Conservation (phyloP, 495 filamentous ascomycete genomes). For the Xylaria telfairii region DNA sequence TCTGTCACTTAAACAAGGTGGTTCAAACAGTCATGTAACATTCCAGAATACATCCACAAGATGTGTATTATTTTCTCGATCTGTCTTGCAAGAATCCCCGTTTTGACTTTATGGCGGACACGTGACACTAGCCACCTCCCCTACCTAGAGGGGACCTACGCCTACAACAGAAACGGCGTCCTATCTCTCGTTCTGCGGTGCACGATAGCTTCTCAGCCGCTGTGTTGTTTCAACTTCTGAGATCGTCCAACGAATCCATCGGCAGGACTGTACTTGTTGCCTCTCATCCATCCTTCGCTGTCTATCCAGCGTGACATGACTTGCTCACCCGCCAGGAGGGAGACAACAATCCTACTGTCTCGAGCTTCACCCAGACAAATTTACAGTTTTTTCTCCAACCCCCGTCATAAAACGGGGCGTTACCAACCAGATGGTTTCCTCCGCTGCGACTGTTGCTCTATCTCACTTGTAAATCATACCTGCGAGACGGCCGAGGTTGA, state of each 20-base stretch:
- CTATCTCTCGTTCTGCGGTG: background rate
- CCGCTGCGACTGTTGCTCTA: background rate
- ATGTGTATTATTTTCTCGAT: background rate
- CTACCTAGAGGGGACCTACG: background rate
- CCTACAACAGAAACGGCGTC: background rate
- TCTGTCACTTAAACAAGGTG: background rate
- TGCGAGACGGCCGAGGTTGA: background rate
- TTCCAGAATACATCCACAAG: background rate
- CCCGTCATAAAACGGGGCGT: background rate
- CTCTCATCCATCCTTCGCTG: background rate
- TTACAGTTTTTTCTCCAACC: background rate
- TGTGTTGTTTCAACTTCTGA: background rate
- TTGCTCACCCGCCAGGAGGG: background rate
- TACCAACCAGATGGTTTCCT: background rate
- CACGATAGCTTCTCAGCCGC: background rate
- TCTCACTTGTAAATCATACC: background rate
- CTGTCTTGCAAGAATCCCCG: constrained; percentile 7
- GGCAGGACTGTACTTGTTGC: background rate
- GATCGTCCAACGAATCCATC: background rate
- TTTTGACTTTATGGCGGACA: constrained; percentile 8
- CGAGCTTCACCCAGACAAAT: background rate
- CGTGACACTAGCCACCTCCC: background rate
- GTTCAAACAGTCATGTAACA: background rate
- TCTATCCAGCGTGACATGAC: background rate
- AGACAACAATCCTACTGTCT: background rate